phyloP scores from a whole-genome alignment of 176 grass and related monocot species.

The Oryza australiensis region DNA sequence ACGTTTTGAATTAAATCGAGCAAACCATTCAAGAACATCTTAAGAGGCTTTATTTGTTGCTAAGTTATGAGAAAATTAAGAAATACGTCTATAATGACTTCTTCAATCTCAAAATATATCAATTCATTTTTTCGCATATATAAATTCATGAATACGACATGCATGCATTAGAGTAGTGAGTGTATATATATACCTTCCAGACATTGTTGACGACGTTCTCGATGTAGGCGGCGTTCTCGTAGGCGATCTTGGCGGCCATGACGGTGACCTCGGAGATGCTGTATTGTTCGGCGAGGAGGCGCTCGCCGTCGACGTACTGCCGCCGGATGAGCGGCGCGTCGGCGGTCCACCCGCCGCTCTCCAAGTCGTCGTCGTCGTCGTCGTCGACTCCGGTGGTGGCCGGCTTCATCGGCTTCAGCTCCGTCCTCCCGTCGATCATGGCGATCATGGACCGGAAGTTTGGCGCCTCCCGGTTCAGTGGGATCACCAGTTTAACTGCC shows the following conservation, averaged over 20 bases:
- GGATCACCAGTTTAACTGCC: constrained; percentile 57
- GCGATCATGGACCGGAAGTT: constrained; percentile 59
- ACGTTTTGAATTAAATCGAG: too few species aligned
- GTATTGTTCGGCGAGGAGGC: not conserved
- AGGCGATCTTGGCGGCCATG: constrained; percentile 52
- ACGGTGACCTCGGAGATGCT: constrained; percentile 35
- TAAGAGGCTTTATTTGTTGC: too few species aligned
- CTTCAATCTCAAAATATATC: too few species aligned
- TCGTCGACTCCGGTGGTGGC: constrained; percentile 6
- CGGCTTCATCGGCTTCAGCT: constrained; percentile 41
- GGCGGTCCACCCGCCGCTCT: constrained; percentile 14
- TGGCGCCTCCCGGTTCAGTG: constrained; percentile 31
- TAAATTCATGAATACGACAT: too few species aligned
- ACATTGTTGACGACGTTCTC: constrained; percentile 57
- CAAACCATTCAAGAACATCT: too few species aligned
- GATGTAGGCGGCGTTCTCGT: constrained; percentile 62
- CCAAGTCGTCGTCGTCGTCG: constrained; percentile 14
- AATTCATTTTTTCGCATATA: too few species aligned
- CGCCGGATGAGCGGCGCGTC: constrained; percentile 19
- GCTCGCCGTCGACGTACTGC: not conserved
- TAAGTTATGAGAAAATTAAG: too few species aligned
- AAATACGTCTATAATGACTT: too few species aligned
- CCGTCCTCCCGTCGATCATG: constrained; percentile 48
- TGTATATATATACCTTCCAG: constrained; percentile 60
- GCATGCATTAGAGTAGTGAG: too few species aligned